Evolutionary conservation across 1,139 yeast species (phyloP).

Genomic region (Pichia sp.): DNA sequence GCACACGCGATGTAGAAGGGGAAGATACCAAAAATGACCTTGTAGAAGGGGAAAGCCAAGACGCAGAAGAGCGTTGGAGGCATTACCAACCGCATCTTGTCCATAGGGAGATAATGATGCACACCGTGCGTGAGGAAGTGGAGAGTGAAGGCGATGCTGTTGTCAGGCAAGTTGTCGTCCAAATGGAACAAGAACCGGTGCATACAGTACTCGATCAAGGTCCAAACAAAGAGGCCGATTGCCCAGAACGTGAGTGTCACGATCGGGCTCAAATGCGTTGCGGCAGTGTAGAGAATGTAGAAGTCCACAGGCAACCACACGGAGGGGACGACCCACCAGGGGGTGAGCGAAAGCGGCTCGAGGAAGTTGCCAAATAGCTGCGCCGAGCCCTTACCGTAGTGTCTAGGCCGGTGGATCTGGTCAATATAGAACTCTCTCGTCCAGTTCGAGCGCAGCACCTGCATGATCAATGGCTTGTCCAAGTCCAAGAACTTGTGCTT

Average conservation of each 20-base stretch:
- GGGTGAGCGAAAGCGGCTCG: slow-evolving; percentile 65
- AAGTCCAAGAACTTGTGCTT: slow-evolving; percentile 86
- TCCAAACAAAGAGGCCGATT: slow-evolving; percentile 84
- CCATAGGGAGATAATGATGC: slow-evolving; percentile 98
- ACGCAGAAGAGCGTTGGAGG: slow-evolving; percentile 81
- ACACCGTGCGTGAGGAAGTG: slow-evolving; percentile 94
- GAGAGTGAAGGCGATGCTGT: slow-evolving; percentile 64
- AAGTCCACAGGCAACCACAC: slow-evolving; percentile 83
- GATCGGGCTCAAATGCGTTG: slow-evolving; percentile 33
- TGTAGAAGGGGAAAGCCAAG: slow-evolving; percentile 57
- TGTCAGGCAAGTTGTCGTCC: slow-evolving; percentile 80
- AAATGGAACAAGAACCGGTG: slow-evolving; percentile 93
- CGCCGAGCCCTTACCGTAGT: slow-evolving; percentile 87
- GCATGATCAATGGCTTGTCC: slow-evolving; percentile 72
- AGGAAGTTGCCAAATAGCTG: slow-evolving; percentile 73
- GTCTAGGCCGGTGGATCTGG: slow-evolving; percentile 97
- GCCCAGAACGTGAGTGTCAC: slow-evolving; percentile 39
- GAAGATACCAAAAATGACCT: slow-evolving; percentile 51
- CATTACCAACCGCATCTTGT: slow-evolving; percentile 83
- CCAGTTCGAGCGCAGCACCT: slow-evolving; percentile 70
- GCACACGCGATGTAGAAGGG: slow-evolving; percentile 60
- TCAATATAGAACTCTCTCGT: slow-evolving; percentile 86
- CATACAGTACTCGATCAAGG: slow-evolving; percentile 77
- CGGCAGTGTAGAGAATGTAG: slow-evolving; percentile 42
- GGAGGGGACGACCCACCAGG: slow-evolving; percentile 82